These are phyloP conservation scores for Irpex sp. DNA, from an alignment of 1,284 basidiomycete species.

Conservation along the genomic window DNA sequence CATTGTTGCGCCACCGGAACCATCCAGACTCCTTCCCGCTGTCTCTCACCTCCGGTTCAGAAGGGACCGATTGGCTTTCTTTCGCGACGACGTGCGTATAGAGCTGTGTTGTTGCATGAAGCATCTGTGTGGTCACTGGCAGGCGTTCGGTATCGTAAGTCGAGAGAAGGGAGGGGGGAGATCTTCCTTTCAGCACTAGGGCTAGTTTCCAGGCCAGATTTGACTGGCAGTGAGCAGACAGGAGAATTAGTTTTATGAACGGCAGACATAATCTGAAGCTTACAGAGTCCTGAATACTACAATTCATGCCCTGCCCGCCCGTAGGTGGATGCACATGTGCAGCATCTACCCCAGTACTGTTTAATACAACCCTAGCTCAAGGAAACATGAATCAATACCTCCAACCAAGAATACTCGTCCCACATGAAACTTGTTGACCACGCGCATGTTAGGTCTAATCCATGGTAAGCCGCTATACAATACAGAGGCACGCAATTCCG, in stretches of 20 bases:
- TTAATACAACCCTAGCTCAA: too few relatives aligned
- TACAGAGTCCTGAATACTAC: background rate
- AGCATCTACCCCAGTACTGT: background rate
- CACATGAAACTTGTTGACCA: background rate
- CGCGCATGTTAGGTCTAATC: background rate
- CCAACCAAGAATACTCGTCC: background rate
- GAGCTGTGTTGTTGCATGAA: conserved; percentile 12
- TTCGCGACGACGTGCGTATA: conserved; percentile 8
- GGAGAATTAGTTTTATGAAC: too few relatives aligned
- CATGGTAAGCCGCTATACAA: too few relatives aligned
- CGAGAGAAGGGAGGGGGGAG: background rate
- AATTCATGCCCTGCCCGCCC: background rate
- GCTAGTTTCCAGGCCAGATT: background rate
- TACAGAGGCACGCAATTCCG: too few relatives aligned
- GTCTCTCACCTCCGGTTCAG: background rate
- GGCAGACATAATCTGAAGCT: too few relatives aligned
- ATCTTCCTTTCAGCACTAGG: too few relatives aligned
- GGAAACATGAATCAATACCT: background rate
- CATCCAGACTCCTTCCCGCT: background rate
- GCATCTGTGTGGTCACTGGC: conserved; percentile 19
- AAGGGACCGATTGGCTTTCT: background rate
- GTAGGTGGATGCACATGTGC: background rate
- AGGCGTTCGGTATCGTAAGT: background rate
- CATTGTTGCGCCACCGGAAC: background rate
- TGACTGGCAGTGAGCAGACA: background rate